Evolutionary conservation across 306 rosid species (phyloP).

Genomic region (Senna siamea): DNA sequence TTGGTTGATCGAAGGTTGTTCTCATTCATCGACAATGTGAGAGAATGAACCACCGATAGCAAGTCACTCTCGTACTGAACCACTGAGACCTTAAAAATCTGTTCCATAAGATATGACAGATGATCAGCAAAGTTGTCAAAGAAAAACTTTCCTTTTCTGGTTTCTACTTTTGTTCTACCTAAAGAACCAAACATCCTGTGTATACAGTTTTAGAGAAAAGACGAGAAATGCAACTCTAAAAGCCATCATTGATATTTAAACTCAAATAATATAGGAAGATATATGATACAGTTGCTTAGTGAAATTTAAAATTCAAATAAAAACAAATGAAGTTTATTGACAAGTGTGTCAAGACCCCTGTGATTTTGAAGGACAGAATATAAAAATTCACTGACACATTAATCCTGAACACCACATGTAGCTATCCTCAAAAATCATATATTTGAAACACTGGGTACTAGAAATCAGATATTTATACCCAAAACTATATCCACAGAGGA

Average conservation of each 20-base stretch:
- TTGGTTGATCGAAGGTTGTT: constrained; percentile 55
- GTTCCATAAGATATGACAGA: constrained; percentile 37
- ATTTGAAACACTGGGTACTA: too few relatives aligned
- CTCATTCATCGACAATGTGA: constrained; percentile 66
- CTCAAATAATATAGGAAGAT: constrained; percentile 12
- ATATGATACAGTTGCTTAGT: constrained; percentile 3
- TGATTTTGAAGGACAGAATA: background rate
- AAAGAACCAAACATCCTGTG: background rate
- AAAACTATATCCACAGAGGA: background rate
- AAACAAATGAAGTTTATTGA: background rate
- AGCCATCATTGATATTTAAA: background rate
- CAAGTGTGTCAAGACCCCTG: too few relatives aligned
- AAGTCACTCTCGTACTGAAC: constrained; percentile 73
- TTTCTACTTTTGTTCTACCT: background rate
- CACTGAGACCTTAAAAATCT: constrained; percentile 70
- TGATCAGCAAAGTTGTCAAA: constrained; percentile 21
- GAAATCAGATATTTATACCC: background rate
- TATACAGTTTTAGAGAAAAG: constrained; percentile 8
- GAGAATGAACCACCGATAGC: constrained; percentile 74
- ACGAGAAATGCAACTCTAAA: background rate
- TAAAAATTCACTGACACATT: too few relatives aligned
- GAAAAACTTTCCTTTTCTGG: background rate
- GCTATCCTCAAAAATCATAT: constrained; percentile 8
- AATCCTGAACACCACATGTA: background rate
- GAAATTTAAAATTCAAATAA: constrained; percentile 17